phyloP scores from a whole-genome alignment of 2,329 filamentous ascomycete genomes.

The Epichloe typhina region DNA sequence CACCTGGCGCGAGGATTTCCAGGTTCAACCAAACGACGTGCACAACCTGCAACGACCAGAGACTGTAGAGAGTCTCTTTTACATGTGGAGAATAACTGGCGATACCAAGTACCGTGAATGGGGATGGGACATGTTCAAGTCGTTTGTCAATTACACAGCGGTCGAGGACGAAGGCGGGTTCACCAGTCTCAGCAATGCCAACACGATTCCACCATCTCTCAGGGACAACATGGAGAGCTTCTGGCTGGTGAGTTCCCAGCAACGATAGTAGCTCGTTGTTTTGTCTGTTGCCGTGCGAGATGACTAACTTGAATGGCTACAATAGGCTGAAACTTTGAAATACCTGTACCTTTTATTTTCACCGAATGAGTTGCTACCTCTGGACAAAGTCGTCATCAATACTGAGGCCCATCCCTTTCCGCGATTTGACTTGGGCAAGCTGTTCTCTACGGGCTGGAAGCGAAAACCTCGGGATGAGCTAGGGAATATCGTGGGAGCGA shows the following conservation, averaged over 20 bases:
- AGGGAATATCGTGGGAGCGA: slow-evolving; percentile 23
- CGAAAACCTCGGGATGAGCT: slow-evolving; percentile 46
- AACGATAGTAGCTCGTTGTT: not conserved
- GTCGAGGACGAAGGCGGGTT: slow-evolving; percentile 70
- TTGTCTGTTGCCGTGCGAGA: not conserved
- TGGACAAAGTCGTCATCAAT: slow-evolving; percentile 84
- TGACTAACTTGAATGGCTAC: slow-evolving; percentile 2
- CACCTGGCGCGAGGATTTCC: slow-evolving; percentile 64
- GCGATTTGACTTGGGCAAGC: slow-evolving; percentile 64
- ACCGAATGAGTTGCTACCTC: slow-evolving; percentile 63
- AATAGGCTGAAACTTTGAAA: slow-evolving; percentile 84
- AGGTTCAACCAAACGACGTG: slow-evolving; percentile 66
- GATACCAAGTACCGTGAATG: slow-evolving; percentile 82
- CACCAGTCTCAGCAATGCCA: slow-evolving; percentile 66
- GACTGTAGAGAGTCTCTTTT: slow-evolving; percentile 90
- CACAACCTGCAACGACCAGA: slow-evolving; percentile 95
- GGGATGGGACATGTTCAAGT: slow-evolving; percentile 98
- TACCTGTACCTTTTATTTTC: slow-evolving; percentile 96
- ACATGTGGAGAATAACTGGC: slow-evolving; percentile 97
- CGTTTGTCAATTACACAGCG: slow-evolving; percentile 74
- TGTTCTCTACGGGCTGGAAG: slow-evolving; percentile 73
- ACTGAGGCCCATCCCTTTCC: slow-evolving; percentile 91
- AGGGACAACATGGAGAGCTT: slow-evolving; percentile 98
- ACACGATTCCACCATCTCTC: slow-evolving; percentile 51
- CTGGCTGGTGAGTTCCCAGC: slow-evolving; percentile 60